Evolutionary conservation across 805 yeast species (phyloP).

Genomic region (Kuraishia borneana): DNA sequence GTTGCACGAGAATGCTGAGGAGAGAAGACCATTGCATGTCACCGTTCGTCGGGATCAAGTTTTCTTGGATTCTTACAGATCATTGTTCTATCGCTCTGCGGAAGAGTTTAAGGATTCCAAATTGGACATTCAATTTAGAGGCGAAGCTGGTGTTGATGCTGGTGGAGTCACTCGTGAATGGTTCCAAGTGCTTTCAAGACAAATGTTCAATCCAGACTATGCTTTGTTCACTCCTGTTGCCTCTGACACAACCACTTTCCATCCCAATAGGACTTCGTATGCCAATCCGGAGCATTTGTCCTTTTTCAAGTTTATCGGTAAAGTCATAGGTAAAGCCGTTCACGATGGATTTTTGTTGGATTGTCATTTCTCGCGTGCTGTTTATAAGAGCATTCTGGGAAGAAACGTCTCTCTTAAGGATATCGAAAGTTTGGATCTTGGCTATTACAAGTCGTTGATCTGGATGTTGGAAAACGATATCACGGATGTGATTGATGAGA

Average conservation of each 20-base stretch:
- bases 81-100: conserved; percentile 66
- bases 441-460: conserved; percentile 79
- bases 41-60: conserved; percentile 82
- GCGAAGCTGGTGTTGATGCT: conserved; percentile 95
- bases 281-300: conserved; percentile 89
- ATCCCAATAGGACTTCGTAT: conserved; percentile 87
- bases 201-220: conserved; percentile 93
- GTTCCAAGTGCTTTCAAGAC: conserved; percentile 89
- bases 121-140: conserved; percentile 74
- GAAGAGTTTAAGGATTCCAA: conserved; percentile 65
- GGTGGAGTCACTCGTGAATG: conserved; percentile 98
- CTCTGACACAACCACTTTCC: conserved; percentile 87
- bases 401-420: conserved; percentile 78
- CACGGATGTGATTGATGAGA: conserved; percentile 89
- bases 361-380: conserved; percentile 92
- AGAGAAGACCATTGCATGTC: conserved; percentile 40
- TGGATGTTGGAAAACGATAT: conserved; percentile 98
- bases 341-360: conserved; percentile 79
- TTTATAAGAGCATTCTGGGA: conserved; percentile 78
- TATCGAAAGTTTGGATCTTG: conserved; percentile 88
- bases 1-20: conserved; percentile 39
- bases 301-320: conserved; percentile 89
- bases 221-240: conserved; percentile 88
- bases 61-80: conserved; percentile 79
- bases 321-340: conserved; percentile 90